Evolutionary conservation across 257 asterid genomes (phyloP).

Genomic region (Solanum tarijense): DNA sequence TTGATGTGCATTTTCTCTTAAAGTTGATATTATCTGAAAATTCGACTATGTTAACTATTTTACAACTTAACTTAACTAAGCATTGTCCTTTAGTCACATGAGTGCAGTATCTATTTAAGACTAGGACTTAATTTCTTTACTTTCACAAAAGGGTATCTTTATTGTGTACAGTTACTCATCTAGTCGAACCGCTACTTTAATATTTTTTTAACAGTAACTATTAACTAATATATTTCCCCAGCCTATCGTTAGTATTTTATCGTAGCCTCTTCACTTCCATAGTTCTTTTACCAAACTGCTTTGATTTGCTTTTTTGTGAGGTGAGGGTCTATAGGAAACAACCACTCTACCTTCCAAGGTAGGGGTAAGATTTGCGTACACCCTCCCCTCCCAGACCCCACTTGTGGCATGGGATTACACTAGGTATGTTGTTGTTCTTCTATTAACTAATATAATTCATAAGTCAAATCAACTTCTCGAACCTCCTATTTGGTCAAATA

Average conservation of each 20-base stretch:
- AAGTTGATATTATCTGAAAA: background rate
- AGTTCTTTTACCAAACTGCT: background rate
- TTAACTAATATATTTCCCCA: background rate
- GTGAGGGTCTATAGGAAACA: background rate
- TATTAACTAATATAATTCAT: background rate
- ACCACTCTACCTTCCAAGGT: background rate
- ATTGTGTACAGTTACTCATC: background rate
- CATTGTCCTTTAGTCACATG: background rate
- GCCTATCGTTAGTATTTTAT: background rate
- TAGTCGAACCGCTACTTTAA: background rate
- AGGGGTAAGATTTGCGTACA: background rate
- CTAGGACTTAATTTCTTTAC: background rate
- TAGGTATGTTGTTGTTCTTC: background rate
- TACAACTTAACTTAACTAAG: background rate
- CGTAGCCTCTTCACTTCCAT: background rate
- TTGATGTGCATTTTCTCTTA: background rate
- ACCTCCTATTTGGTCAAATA: background rate
- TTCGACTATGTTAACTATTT: background rate
- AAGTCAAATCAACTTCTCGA: background rate
- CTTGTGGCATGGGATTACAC: background rate
- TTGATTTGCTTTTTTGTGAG: background rate
- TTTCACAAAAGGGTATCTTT: background rate
- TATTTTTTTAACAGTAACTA: background rate
- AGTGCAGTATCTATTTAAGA: background rate
- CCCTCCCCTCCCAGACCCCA: background rate